A percentile compares a stretch with the other conserved stretches of the same genome.
phyloP scores from a whole-genome alignment of 169 alveolate genomes.

The Babesia ovata region DNA sequence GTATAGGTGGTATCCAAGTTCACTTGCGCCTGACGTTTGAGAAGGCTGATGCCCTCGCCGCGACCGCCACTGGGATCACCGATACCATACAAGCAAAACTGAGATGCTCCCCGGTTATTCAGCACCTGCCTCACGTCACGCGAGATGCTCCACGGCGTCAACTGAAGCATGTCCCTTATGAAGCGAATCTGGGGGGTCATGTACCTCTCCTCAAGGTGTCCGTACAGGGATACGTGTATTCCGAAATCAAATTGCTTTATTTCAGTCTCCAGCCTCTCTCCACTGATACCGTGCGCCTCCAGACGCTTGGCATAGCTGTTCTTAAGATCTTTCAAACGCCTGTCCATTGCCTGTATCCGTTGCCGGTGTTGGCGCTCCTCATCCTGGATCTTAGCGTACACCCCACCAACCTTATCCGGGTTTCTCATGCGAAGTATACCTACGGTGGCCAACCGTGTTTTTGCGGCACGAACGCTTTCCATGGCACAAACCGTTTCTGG shows the following conservation, averaged over 20 bases:
- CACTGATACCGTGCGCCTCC: constrained; percentile 55
- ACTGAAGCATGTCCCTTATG: constrained; percentile 81
- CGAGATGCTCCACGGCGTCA: constrained; percentile 86
- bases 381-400: constrained; percentile 45
- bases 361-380: constrained; percentile 62
- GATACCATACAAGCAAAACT: constrained; percentile 79
- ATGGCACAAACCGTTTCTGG: constrained; percentile 83
- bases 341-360: constrained; percentile 25
- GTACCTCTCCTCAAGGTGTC: constrained; percentile 39
- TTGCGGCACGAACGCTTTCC: constrained; percentile 81
- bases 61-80: constrained; percentile 89
- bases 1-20: constrained; percentile 31
- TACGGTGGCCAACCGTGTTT: constrained; percentile 70
- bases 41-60: constrained; percentile 83
- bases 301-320: constrained; percentile 61
- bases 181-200: constrained; percentile 63
- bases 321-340: constrained; percentile 48
- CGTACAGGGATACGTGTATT: constrained; percentile 53
- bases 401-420: constrained; percentile 65
- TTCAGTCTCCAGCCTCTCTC: constrained; percentile 38
- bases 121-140: constrained; percentile 81
- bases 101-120: constrained; percentile 80
- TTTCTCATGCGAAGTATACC: constrained; percentile 73
- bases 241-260: constrained; percentile 39
- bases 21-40: constrained; percentile 70